Evolutionary conservation across 202 grass and related monocot species (phyloP).

Genomic region (Panicum hallii): DNA sequence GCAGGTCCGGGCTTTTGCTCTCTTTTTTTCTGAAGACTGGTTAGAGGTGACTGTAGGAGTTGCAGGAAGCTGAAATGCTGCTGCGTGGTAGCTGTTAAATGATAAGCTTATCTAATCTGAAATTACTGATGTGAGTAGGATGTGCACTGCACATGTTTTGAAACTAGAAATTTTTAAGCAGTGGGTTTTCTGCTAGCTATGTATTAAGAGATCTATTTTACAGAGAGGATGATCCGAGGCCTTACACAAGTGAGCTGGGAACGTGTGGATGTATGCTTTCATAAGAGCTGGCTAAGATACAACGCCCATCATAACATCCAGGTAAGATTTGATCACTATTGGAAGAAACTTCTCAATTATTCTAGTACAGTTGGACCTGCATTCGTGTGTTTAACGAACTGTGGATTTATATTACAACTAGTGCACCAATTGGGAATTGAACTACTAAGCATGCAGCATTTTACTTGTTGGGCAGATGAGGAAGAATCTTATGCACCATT

Average conservation of each 20-base stretch:
- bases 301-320: constrained; percentile 87
- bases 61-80: neutral
- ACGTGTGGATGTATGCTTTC: constrained; percentile 82
- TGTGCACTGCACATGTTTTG: neutral
- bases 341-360: neutral
- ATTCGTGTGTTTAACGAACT: neutral
- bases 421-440: neutral
- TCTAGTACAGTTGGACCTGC: neutral
- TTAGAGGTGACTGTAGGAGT: constrained; percentile 1
- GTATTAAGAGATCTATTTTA: constrained; percentile 20
- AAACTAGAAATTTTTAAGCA: neutral
- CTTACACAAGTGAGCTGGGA: constrained; percentile 82
- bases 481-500: neutral
- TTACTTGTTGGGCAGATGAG: neutral
- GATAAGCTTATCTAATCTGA: neutral
- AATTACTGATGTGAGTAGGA: neutral
- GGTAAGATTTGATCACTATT: constrained; percentile 43
- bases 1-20: neutral
- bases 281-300: constrained; percentile 72
- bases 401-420: neutral
- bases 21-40: neutral
- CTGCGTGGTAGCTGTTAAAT: constrained; percentile 20
- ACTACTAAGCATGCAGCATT: neutral
- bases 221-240: constrained; percentile 78
- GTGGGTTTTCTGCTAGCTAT: constrained; percentile 16